Evolutionary conservation across 2,329 filamentous ascomycete genomes (phyloP), one percentile per base, ranked within the genome.

Genomic region (Balansia obtecta): DNA sequence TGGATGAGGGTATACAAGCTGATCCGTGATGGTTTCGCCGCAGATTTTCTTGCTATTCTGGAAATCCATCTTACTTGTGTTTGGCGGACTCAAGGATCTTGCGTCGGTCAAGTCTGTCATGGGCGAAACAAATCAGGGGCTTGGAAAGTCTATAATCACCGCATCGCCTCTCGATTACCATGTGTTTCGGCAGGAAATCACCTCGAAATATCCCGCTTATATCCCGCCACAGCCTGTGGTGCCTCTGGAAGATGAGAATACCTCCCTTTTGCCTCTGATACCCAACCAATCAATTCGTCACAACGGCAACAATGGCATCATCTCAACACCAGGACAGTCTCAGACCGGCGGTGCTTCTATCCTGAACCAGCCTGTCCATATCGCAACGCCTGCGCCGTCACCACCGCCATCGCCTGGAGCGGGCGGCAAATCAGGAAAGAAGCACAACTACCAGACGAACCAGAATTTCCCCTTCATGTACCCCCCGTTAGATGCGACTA

Each of bases 391-490:
- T 0, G 91, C 90, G 0, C 93, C 93, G 1, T 98, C 93, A 0
- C 93, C 93, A 22, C 93, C 93, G 0, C 93, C 93, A 1, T 96
- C 91, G 1, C 93, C 93, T 0, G 77, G 73, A 10, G 84, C 85
- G 34, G 90, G 89, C 27, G 89, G 89, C 0, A 98, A 97, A 65
- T 88, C 86, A 48, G 90, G 86, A 1, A 98, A 98, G 73, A 98
- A 98, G 64, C 93, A 98, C 62, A 98, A 97, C 58, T 98, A 98
- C 61, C 93, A 98, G 65, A 98, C 93, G 0, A 98, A 98, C 62
- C 93, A 98, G 60, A 93, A 96, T 63, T 97, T 98, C 56, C 93
- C 93, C 0, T 97, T 98, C 62, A 82, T 98, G 70, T 98, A 98
- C 58, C 93, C 93, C 2, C 93, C 93, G 1, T 72, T 96, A 16